A percentile compares a stretch with the other conserved stretches of the same genome.
phyloP scores from a whole-genome alignment of 2,329 filamentous ascomycete genomes.

The Hymenoscyphus fructigenus region DNA sequence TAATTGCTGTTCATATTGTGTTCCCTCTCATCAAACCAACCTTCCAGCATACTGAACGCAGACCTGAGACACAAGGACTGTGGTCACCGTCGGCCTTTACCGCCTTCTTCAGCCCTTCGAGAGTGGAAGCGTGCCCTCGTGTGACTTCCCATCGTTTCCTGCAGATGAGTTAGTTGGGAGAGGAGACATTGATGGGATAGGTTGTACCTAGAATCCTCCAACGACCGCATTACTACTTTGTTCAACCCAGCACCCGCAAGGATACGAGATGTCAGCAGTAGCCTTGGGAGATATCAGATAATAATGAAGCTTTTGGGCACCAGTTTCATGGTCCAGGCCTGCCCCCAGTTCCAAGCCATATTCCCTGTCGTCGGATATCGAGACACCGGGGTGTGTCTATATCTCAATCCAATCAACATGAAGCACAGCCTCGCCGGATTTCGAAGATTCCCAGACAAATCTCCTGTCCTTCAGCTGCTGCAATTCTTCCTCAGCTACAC shows the following conservation, averaged over 20 bases:
- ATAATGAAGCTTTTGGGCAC: background rate
- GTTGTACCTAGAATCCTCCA: conserved; percentile 52
- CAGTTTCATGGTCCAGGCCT: background rate
- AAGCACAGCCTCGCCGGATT: background rate
- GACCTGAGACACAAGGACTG: conserved; percentile 68
- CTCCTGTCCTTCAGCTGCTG: background rate
- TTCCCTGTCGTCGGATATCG: background rate
- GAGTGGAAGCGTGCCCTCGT: conserved; percentile 54
- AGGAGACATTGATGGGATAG: background rate
- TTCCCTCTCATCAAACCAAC: conserved; percentile 41
- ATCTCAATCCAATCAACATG: background rate
- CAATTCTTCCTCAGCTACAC: background rate
- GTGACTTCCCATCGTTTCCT: conserved; percentile 70
- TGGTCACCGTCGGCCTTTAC: conserved; percentile 57
- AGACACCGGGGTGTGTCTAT: background rate
- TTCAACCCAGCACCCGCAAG: conserved; percentile 7
- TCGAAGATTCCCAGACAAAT: background rate
- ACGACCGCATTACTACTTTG: conserved; percentile 49
- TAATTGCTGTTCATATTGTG: conserved; percentile 3
- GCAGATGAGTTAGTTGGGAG: conserved; percentile 25
- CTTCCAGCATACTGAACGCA: conserved; percentile 93
- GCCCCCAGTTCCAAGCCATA: background rate
- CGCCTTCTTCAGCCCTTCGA: conserved; percentile 63
- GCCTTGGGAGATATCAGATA: conserved; percentile 4
- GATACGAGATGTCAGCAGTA: background rate